Evolutionary conservation across 129 eudicot genomes (phyloP).

Genomic region (Ambrosia artemisiifolia): DNA sequence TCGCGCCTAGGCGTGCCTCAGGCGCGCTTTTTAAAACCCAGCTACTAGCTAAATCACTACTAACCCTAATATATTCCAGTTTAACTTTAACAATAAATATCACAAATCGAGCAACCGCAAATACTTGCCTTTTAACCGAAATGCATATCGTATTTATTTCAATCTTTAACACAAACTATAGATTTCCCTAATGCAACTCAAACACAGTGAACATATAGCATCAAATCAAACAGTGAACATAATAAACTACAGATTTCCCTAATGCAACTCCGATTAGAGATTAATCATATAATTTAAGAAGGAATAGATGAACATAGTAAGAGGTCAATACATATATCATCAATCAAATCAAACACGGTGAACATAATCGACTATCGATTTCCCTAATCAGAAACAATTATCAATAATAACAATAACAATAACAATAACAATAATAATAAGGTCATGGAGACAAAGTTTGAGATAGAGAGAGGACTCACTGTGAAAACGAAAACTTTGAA

Average conservation of each 20-base stretch:
- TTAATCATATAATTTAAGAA: neutral
- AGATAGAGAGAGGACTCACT: slow-evolving; percentile 5
- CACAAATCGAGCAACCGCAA: too few relatives aligned
- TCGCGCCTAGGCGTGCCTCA: too few relatives aligned
- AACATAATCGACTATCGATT: neutral
- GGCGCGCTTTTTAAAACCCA: too few relatives aligned
- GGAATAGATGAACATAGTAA: too few relatives aligned
- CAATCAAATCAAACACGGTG: too few relatives aligned
- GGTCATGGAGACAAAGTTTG: neutral
- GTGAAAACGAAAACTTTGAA: slow-evolving; percentile 18
- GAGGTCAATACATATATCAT: too few relatives aligned
- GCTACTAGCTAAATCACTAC: neutral
- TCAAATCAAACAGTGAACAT: slow-evolving; percentile 8
- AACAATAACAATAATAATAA: neutral
- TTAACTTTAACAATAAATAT: too few relatives aligned
- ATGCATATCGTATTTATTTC: too few relatives aligned
- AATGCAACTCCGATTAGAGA: slow-evolving; percentile 1
- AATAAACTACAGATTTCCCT: slow-evolving; percentile 5
- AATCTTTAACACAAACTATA: neutral
- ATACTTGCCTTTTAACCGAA: too few relatives aligned
- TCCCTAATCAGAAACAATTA: slow-evolving; percentile 2
- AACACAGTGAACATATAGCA: neutral
- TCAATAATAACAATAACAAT: neutral
- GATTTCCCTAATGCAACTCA: too few relatives aligned
- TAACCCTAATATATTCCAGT: too few relatives aligned